Conservation (phyloP, 129 eudicot genomes). For the Saposhnikovia divaricata region DNA sequence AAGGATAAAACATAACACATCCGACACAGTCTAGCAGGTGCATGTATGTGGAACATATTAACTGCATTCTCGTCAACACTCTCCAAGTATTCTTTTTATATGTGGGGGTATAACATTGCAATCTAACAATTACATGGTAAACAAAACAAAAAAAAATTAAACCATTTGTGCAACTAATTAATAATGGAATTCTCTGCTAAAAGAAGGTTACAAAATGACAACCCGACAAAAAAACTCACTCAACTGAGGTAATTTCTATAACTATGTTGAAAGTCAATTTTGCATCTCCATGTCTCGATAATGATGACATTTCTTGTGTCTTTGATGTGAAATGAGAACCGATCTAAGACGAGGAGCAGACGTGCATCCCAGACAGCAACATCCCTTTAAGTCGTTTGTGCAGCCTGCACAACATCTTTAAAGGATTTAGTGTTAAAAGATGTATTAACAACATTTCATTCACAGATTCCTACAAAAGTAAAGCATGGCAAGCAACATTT, state of each 20-base stretch:
- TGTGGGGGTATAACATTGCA: not conserved
- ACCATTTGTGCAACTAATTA: not conserved
- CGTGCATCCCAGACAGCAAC: conserved; percentile 65
- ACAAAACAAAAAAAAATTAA: not conserved
- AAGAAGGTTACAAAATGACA: not conserved
- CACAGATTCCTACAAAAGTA: not conserved
- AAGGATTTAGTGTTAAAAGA: not conserved
- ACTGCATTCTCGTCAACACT: too few species aligned
- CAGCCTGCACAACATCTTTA: conserved; percentile 74
- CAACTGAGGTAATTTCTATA: not conserved
- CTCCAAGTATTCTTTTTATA: too few species aligned
- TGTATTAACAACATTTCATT: not conserved
- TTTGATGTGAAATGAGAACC: conserved; percentile 48
- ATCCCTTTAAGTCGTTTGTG: conserved; percentile 58
- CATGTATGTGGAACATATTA: too few species aligned
- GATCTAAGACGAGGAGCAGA: conserved; percentile 79
- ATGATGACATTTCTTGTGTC: conserved; percentile 87
- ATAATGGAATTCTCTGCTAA: not conserved
- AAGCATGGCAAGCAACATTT: not conserved
- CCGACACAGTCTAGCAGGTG: too few species aligned
- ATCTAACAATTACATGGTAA: not conserved
- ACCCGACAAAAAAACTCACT: not conserved
- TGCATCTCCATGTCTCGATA: conserved; percentile 47
- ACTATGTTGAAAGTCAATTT: not conserved
- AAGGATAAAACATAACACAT: too few species aligned